Percentiles rank a stretch among this genome's conserved stretches.
phyloP scores from a whole-genome alignment of 345 rosid species.

The Brassica carinata region DNA sequence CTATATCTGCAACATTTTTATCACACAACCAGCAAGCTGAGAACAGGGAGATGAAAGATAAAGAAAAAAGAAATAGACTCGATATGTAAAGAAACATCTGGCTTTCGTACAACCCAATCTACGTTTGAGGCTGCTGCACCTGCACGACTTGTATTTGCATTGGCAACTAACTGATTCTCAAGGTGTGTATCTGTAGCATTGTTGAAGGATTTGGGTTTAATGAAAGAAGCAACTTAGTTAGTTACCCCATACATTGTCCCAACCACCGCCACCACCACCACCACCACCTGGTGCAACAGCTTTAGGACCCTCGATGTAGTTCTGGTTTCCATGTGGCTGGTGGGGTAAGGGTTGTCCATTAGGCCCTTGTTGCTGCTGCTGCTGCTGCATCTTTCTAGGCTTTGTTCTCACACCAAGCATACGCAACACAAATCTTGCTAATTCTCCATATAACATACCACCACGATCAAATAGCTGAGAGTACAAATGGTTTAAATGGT shows the following conservation, averaged over 20 bases:
- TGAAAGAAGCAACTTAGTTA: conserved; percentile 8
- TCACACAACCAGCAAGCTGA: conserved; percentile 21
- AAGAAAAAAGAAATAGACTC: conserved; percentile 24
- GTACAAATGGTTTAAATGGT: conserved; percentile 26
- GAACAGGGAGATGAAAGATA: conserved; percentile 9
- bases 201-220: conserved; percentile 10
- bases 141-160: too few relatives aligned
- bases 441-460: conserved; percentile 86
- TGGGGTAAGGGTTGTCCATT: conserved; percentile 54
- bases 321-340: conserved; percentile 65
- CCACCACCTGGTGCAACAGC: conserved; percentile 51
- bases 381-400: conserved; percentile 56
- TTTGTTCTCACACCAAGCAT: conserved; percentile 80
- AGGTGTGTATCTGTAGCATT: background rate
- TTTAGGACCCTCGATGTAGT: conserved; percentile 75
- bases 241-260: conserved; percentile 94
- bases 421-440: conserved; percentile 91
- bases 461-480: conserved; percentile 92
- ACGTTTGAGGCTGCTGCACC: too few relatives aligned
- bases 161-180: too few relatives aligned
- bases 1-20: conserved; percentile 16
- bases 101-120: conserved; percentile 18
- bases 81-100: conserved; percentile 14
- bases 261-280: conserved; percentile 55
- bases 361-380: conserved; percentile 58